A percentile compares a stretch with the other conserved stretches of the same genome.
These are phyloP conservation scores for Stachybotrys echinatus DNA, from an alignment of 2,329 filamentous ascomycete genomes.

Conservation along the genomic window DNA sequence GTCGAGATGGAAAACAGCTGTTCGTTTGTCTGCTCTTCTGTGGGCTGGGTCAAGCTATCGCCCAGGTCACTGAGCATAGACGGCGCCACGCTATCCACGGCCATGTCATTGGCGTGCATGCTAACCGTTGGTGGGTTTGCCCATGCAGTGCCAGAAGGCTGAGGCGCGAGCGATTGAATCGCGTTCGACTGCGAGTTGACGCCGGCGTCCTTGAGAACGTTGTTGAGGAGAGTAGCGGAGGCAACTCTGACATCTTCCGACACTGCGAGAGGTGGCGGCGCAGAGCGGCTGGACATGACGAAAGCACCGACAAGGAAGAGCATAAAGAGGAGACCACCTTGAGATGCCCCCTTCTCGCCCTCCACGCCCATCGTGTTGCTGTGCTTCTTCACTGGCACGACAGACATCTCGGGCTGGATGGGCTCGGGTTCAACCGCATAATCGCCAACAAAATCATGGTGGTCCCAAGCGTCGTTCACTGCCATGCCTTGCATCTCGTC, in stretches of 20 bases:
- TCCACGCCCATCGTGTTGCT: conserved; percentile 35
- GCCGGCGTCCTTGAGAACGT: conserved; percentile 76
- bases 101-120: conserved; percentile 38
- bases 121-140: conserved; percentile 26
- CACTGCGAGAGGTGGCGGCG: conserved; percentile 68
- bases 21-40: conserved; percentile 80
- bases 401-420: conserved; percentile 55
- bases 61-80: conserved; percentile 63
- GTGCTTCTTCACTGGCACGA: conserved; percentile 49
- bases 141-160: conserved; percentile 48
- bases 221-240: conserved; percentile 71
- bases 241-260: conserved; percentile 77
- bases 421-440: conserved; percentile 56
- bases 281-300: conserved; percentile 78
- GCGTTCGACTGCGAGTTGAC: conserved; percentile 40
- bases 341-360: conserved; percentile 61
- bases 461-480: conserved; percentile 76
- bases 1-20: conserved; percentile 83
- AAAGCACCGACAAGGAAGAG: conserved; percentile 95
- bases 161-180: conserved; percentile 42
- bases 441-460: conserved; percentile 65
- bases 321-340: conserved; percentile 85
- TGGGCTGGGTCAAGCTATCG: conserved; percentile 66
- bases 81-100: conserved; percentile 37
- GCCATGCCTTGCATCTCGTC: conserved; percentile 78